Percentiles rank a stretch among this genome's conserved stretches.
Evolutionary conservation across 2,329 filamentous ascomycete genomes (phyloP).

Genomic region (Penicillium sp.): DNA sequence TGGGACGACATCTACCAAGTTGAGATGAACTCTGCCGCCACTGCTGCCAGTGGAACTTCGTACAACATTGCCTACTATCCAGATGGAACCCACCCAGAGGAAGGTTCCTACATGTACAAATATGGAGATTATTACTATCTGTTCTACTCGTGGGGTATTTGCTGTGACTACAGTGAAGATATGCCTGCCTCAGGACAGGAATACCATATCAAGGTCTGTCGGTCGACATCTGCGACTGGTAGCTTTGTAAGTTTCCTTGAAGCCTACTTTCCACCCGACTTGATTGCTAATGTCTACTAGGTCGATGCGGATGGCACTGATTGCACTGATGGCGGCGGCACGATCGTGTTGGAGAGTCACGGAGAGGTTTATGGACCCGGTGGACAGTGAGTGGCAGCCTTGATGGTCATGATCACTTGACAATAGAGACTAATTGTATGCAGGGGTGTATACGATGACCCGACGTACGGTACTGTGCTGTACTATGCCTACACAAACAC

Average conservation of each 20-base stretch:
- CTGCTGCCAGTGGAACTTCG: conserved; percentile 33
- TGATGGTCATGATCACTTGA: neutral
- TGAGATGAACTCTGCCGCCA: conserved; percentile 43
- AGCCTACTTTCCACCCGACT: neutral
- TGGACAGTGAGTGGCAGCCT: conserved; percentile 55
- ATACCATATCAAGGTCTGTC: conserved; percentile 66
- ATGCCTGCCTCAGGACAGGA: conserved; percentile 59
- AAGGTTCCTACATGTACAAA: conserved; percentile 59
- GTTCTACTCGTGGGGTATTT: conserved; percentile 62
- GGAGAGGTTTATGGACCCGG: conserved; percentile 65
- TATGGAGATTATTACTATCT: conserved; percentile 62
- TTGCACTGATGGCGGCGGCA: conserved; percentile 61
- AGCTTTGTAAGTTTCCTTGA: conserved; percentile 48
- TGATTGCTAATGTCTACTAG: conserved; percentile 9
- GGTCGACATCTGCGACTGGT: conserved; percentile 54
- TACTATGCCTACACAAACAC: conserved; percentile 66
- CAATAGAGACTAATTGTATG: conserved; percentile 1
- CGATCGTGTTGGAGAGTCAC: conserved; percentile 60
- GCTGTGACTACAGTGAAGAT: conserved; percentile 58
- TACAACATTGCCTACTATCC: conserved; percentile 57
- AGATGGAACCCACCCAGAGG: conserved; percentile 53
- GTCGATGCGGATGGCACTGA: conserved; percentile 55
- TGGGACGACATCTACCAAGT: conserved; percentile 66
- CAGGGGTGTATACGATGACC: conserved; percentile 34
- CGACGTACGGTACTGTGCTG: conserved; percentile 52